Evolutionary conservation across 768 basidiomycete genomes (phyloP).

Genomic region (Hericium rajendrae): DNA sequence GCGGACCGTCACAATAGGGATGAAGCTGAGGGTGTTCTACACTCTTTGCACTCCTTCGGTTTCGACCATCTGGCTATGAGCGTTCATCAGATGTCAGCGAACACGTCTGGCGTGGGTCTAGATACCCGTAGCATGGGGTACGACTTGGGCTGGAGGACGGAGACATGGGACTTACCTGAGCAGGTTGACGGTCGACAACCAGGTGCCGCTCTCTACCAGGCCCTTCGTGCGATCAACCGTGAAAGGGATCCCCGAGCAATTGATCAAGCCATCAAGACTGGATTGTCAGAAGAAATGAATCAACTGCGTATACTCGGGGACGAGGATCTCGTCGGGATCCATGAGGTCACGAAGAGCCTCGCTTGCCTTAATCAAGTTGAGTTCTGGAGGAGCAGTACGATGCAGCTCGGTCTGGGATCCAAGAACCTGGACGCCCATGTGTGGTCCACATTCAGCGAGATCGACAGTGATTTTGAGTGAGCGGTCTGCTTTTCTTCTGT

Average conservation of each 20-base stretch:
- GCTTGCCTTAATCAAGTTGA: conserved; percentile 76
- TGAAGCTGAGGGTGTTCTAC: conserved; percentile 57
- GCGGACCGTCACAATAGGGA: conserved; percentile 33
- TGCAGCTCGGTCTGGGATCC: conserved; percentile 26
- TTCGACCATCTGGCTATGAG: conserved; percentile 81
- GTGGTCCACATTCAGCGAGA: conserved; percentile 35
- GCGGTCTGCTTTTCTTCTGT: conserved; percentile 17
- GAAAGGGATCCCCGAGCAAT: conserved; percentile 51
- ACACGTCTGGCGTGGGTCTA: conserved; percentile 20
- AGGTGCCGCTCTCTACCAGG: conserved; percentile 61
- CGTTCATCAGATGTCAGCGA: conserved; percentile 39
- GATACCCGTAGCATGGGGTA: conserved; percentile 49
- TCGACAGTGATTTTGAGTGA: conserved; percentile 59
- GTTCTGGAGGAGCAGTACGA: conserved; percentile 39
- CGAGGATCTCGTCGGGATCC: conserved; percentile 74
- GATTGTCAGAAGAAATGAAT: conserved; percentile 51
- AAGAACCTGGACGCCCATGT: conserved; percentile 24
- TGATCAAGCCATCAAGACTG: conserved; percentile 37
- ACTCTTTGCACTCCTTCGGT: conserved; percentile 82
- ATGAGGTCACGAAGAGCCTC: conserved; percentile 55
- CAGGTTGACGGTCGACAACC: conserved; percentile 32
- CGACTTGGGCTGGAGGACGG: conserved; percentile 87
- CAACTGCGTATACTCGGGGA: conserved; percentile 56
- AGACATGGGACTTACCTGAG: conserved; percentile 90
- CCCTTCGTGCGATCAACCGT: conserved; percentile 73